Evolutionary conservation across 805 yeast genomes (phyloP).

Genomic region (Teunomyces tritomae): DNA sequence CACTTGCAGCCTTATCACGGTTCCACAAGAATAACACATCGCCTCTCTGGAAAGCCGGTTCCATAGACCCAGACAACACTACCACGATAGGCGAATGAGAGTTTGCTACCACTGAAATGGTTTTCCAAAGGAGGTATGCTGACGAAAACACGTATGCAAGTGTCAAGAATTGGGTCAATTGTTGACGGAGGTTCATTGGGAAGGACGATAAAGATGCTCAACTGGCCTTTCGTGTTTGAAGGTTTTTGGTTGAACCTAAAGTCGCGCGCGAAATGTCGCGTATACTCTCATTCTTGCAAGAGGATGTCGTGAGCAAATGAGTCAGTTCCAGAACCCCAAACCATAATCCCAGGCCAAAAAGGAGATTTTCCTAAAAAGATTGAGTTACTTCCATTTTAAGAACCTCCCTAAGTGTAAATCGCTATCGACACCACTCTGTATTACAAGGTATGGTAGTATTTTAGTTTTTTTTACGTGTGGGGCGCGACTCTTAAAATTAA

Average conservation of each 20-base stretch:
- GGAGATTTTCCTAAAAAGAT: too few species aligned
- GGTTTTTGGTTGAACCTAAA: background rate
- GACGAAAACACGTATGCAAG: conserved; percentile 80
- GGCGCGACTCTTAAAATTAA: background rate
- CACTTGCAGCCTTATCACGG: conserved; percentile 59
- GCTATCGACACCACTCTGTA: background rate
- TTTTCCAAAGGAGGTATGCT: conserved; percentile 91
- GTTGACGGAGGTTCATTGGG: conserved; percentile 57
- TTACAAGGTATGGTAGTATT: background rate
- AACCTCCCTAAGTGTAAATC: too few species aligned
- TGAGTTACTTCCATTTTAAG: too few species aligned
- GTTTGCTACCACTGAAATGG: conserved; percentile 69
- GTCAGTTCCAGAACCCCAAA: background rate
- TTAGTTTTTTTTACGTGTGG: background rate
- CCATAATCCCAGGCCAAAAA: too few species aligned
- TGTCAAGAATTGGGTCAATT: conserved; percentile 63
- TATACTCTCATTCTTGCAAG: background rate
- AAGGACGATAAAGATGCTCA: background rate
- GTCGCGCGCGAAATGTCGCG: conserved; percentile 1
- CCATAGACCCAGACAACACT: conserved; percentile 97
- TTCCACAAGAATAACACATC: conserved; percentile 92
- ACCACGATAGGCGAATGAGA: conserved; percentile 94
- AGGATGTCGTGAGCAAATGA: background rate
- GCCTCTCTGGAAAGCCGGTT: conserved; percentile 98
- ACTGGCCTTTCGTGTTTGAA: background rate